Evolutionary conservation across 129 eudicot species (phyloP), one percentile per base, ranked within the genome.

Genomic region (Erigeron canadensis): DNA sequence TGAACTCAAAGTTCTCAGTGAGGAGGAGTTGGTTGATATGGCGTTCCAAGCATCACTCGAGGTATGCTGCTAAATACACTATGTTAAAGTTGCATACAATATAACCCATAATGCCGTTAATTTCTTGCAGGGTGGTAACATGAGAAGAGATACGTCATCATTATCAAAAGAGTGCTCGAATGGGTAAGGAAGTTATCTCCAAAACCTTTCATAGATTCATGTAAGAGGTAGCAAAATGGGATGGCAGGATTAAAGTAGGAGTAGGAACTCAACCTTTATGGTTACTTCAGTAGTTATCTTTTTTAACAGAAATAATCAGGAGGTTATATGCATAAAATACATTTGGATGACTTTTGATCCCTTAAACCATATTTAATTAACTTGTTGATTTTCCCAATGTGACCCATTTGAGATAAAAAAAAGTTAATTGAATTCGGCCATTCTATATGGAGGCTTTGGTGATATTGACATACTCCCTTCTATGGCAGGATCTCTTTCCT

Each of bases 1-100:
- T 55, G 93, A 84, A 57, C 95, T 94, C 67, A 89, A 84, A 69
- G 81, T 90, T 59, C 19, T 85, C 15, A 82, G 58, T 2, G 96
- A 87, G 81, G 94, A 90, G 64, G 97, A 94, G 66, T 73, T 94
- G 75, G 91, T 89, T 10, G 73, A 75, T 46, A 77, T 80, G 82
- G 96, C 97, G 18, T 83, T 85, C 70, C 87, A 76, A 65, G 84
- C 84, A 74, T 84, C 96, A 50, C 78, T 90, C 72, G 79, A 84
- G 86, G 95, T 82, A 86, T 74, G 78, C 34, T 54, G 19, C 42
- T 71, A 47, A 67, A 42, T 48, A 38, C 9, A 57, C 45, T 38
- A 22, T 69, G 60, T 34, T 44, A 39, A 63, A 8, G 0, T 45
- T 21, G n/a, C 38, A 10, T 38, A n/a, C 37, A 34, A 19, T 10